Base-by-base conservation (phyloP, 345 rosid species). In the Ricinus communis region DNA sequence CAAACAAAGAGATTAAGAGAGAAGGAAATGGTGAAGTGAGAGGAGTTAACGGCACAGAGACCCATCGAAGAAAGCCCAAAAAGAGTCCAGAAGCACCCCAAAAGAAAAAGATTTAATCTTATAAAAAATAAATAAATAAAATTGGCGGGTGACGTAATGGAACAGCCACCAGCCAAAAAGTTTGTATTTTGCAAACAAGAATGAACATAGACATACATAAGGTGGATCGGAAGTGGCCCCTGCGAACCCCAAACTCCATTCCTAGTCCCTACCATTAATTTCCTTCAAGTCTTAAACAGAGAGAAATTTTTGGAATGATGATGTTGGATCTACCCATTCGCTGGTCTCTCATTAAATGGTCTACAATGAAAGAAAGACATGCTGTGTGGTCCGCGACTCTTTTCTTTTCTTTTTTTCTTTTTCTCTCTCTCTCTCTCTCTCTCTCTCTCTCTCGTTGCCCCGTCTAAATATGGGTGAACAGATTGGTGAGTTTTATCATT, bases 81-180 rank as follows among this genome's bases (percentile, higher is more conserved):
- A 33, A 71, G 40, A 36, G 40, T 61, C 41, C 68, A 68, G 70
- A 69, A 65, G 76, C n/a, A 57, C 50, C 76, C 75, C 73, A 71
- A 57, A 55, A 67, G 12, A 60, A 19, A 33, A 1, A 36, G 19
- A 33, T 43, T 43, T 43, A 3, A 1, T 12, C 11, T 11, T 43
- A 43, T 8, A 4, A 43, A 68, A 72, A 59, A 63, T n/a, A n/a
- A n/a, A n/a, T n/a, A n/a, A n/a, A n/a, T n/a, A 30, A 27, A 56
- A 69, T 74, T 22, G 70, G 76, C 31, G 72, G 82, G 82, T 85
- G 83, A 80, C 86, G 83, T 81, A 81, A 81, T 75, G 76, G 80
- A 73, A 76, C 83, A 85, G 82, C 75, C 71, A 85, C 82, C 81
- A 71, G 72, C 82, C 75, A 74, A 75, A 74, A 76, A 62, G 76